Evolutionary conservation across 805 yeast species (phyloP), one percentile per base, ranked within the genome.

Genomic region (Vanderwaltozyma yarrowii): DNA sequence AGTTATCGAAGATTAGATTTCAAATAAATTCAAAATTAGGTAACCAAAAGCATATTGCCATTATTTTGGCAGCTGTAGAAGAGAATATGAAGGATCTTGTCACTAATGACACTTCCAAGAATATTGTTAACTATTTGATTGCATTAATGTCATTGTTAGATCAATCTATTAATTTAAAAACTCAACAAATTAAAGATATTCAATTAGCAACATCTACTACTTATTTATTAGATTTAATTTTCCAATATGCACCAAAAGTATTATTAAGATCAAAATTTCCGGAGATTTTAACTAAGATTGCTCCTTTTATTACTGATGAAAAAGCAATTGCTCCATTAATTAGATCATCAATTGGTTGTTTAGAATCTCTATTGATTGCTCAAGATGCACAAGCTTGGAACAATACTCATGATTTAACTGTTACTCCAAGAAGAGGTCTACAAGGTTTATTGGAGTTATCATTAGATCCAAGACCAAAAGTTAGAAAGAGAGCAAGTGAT

Each of bases 401-500:
- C 40, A 71, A 71, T 46, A 58, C 73, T 24, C 54, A 60, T 43
- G 74, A 56, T 42, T 62, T 61, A 60, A 72, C 60, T 45, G 67
- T 67, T 42, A 71, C 76, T 29, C 95, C 96, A 36, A 75, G 73
- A 54, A 74, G 94, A 67, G 95, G 92, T 31, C 63, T 87, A 41
- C 70, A 73, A 29, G 95, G 89, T 33, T 61, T 88, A 42, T 62
- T 88, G 42, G 86, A 83, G 56, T 69, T 86, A 44, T 75, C 89
- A 0, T 63, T 84, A 31, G 96, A 92, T 60, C 80, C 82, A 33
- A 75, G 97, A 56, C 98, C 98, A 27, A 92, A 92, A 52, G 94
- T 92, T 11, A 76, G 98, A 59, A 85, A 82, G 72, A 80, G 96
- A 66, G 95, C 97, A 1, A 81, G 79, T 51, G 98, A 92, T 41